Evolutionary conservation across 768 basidiomycete species (phyloP).

Genomic region (Megacollybia marginata): DNA sequence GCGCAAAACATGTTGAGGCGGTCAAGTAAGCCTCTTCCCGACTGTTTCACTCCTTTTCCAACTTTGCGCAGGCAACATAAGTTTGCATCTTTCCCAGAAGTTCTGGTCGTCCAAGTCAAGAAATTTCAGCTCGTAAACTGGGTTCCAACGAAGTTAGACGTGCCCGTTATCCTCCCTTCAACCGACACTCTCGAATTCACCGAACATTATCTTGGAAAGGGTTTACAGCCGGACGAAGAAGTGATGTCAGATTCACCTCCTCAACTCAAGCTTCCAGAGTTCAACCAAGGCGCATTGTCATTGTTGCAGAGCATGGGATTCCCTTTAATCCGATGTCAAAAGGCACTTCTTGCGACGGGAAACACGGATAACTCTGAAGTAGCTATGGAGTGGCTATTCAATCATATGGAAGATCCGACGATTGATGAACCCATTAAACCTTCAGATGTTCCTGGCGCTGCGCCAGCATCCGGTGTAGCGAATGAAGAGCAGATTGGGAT

Average conservation of each 20-base stretch:
- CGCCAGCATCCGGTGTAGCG: constrained; percentile 19
- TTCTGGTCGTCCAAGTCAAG: constrained; percentile 83
- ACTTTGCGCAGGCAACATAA: constrained; percentile 46
- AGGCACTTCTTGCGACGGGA: constrained; percentile 85
- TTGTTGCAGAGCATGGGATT: constrained; percentile 91
- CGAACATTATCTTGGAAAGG: constrained; percentile 53
- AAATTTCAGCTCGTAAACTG: constrained; percentile 95
- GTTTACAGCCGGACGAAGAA: constrained; percentile 61
- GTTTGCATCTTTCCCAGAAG: constrained; percentile 83
- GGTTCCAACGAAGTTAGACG: constrained; percentile 94
- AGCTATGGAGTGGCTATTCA: constrained; percentile 96
- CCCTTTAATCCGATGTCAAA: constrained; percentile 77
- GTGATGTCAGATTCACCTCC: constrained; percentile 50
- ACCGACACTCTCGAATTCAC: constrained; percentile 55
- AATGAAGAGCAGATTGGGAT: constrained; percentile 54
- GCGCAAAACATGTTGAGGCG: constrained; percentile 61
- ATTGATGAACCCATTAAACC: background rate
- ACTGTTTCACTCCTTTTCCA: background rate
- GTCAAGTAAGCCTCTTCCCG: constrained; percentile 47
- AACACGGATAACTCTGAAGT: constrained; percentile 55
- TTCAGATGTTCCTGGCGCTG: constrained; percentile 8
- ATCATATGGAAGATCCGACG: constrained; percentile 94
- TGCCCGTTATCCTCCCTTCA: constrained; percentile 69
- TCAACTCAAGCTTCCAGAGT: constrained; percentile 38
- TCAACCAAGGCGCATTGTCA: constrained; percentile 67